These are phyloP conservation scores for Cubamyces sp. DNA, from an alignment of 768 basidiomycete genomes.

Conservation along the genomic window DNA sequence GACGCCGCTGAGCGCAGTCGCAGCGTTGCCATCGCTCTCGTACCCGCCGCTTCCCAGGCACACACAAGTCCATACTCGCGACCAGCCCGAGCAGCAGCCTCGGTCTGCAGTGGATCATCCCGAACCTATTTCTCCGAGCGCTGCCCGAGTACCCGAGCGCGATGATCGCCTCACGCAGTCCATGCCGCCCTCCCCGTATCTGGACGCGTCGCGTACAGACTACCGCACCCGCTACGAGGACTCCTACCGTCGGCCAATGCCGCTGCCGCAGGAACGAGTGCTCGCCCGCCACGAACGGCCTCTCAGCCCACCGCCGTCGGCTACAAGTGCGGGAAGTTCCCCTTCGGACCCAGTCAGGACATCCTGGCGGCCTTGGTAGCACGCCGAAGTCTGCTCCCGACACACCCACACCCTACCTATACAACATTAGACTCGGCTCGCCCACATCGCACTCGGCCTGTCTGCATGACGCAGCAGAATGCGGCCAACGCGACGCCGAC, in stretches of 20 bases:
- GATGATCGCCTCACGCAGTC: slow-evolving; percentile 21
- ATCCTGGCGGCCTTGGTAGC: slow-evolving; percentile 23
- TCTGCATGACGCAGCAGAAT: background rate
- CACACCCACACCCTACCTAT: background rate
- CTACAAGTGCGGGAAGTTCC: slow-evolving; percentile 16
- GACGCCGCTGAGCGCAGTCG: slow-evolving; percentile 16
- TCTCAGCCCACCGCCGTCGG: slow-evolving; percentile 22
- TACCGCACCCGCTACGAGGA: slow-evolving; percentile 1
- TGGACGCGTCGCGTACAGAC: slow-evolving; percentile 3
- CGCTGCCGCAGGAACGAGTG: slow-evolving; percentile 10
- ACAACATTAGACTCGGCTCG: background rate
- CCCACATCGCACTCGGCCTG: background rate
- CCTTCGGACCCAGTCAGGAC: slow-evolving; percentile 15
- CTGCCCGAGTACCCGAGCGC: slow-evolving; percentile 7
- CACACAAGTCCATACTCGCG: background rate
- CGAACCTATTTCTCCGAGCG: background rate
- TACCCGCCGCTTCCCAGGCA: slow-evolving; percentile 9
- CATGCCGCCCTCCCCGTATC: slow-evolving; percentile 17
- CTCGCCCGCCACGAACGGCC: slow-evolving; percentile 14
- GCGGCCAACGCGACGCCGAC: too few relatives aligned
- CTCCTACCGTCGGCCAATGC: background rate
- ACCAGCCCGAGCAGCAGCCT: background rate
- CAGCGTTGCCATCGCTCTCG: slow-evolving; percentile 13
- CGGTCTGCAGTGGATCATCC: slow-evolving; percentile 11
- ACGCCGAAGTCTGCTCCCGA: too few relatives aligned